Base-by-base conservation (phyloP, 169 alveolate genomes). In the Eimeria necatrix region DNA sequence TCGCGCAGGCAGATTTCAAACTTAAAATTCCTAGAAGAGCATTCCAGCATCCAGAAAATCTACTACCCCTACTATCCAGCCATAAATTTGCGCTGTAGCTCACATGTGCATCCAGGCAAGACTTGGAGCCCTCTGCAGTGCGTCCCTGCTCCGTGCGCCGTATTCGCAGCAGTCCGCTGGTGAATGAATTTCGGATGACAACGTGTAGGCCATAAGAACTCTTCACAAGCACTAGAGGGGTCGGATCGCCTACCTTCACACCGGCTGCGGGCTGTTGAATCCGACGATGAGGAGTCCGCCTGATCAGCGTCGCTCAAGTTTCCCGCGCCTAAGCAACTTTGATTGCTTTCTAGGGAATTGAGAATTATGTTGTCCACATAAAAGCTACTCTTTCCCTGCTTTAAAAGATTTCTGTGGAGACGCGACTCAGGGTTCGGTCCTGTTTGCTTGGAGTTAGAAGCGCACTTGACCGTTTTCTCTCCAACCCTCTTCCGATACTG, bases 111-210 rank as follows among this genome's bases (percentile, higher is more conserved):
- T 85, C 73, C 93, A 48, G 83, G 26, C 60, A 85, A 26, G 51
- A 16, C 80, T 60, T 85, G 93, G 81, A 85, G 81, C 49, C 93
- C 93, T 41, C 93, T 78, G 46, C 93, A 85, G 64, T 61, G 81
- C 1, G 61, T 60, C 8, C 52, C 64, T 22, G 80, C 80, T 7
- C 46, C 81, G 68, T 60, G 52, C 3, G 56, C 64, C 90, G 4
- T n/a, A 76, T 48, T 41, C 41, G 86, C 48, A 18, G 86, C 48
- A 20, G 86, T 6, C 64, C 22, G 22, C 0, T 32, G 46, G 86
- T 76, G 20, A 18, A n/a, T 49, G 8, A 46, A 76, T 20, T 49
- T 52, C 20, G 86, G 51, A 2, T 4, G 64, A 46, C 48, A 6
- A 9, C 64, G 9, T 9, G 64, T 76, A 20, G 64, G 9, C 51